Evolutionary conservation across 805 yeast species (phyloP), one percentile per base, ranked within the genome.

Genomic region (Wickerhamiella bombiphila): DNA sequence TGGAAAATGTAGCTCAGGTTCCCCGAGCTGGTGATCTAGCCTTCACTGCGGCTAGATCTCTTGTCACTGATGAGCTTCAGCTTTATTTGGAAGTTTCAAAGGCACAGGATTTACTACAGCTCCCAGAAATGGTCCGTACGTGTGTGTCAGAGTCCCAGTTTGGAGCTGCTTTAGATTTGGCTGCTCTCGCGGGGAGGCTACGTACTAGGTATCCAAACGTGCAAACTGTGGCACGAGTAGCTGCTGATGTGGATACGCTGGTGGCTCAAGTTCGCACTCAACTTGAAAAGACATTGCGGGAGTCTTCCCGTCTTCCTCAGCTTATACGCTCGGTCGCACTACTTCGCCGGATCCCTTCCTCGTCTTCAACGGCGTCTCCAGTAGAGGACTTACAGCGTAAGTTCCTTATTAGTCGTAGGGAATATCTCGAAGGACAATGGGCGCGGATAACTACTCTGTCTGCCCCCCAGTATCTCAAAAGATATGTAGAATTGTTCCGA

Each of bases 131-230:
- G 34, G 75, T 88, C 24, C 68, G 75, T 34, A 74, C 86, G n/a
- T 82, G 96, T 57, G 81, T 86, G 8, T 66, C 72, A 34, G 77
- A 79, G 34, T 94, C 94, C 0, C 80, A 80, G 51, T 91, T 86
- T 53, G 79, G 83, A 24, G 94, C 85, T 51, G 85, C 95, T 7
- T 68, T 88, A 25, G 94, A 88, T 54, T 70, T 88, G 11, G 78
- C 85, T 9, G 69, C 79, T 22, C 74, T 80, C 49, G 74, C 80
- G 1, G 69, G 76, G 44, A 66, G 93, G 38, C 61, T 91, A 18
- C 62, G 68, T 0, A 70, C 75, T 14, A 65, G 93, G 41, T 86
- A 77, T 55, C 81, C 85, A 5, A 68, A 68, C 31, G 57, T 76
- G 6, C 55, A 59, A 1, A 50, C 79, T 1, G 68, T 82, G 25